Base-by-base conservation (phyloP, 164 flowering plant species). In the Aristolochia contorta region DNA sequence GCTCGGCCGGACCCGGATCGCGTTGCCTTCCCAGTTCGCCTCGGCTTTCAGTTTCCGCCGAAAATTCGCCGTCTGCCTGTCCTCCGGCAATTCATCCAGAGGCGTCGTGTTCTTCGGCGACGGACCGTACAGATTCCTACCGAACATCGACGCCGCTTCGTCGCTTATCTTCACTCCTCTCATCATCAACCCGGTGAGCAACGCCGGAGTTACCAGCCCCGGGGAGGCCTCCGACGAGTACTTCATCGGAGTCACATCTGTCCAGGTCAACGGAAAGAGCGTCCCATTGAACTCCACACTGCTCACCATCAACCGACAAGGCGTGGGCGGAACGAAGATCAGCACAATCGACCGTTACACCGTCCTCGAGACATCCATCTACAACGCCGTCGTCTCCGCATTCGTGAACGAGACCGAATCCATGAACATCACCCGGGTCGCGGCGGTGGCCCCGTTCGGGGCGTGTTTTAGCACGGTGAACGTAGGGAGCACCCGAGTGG, bases 101-200 rank as follows among this genome's bases (percentile, higher is more conserved):
- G 79, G 79, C n/a, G 76, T 74, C 20, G 25, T 75, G 0, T 69
- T 77, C 51, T 64, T 80, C 5, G 84, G 84, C 0, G 66, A 66
- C 33, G 78, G 68, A 0, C 76, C 80, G 0, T 75, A 77, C 58
- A 62, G 45, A 2, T 41, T 80, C 32, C 73, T 59, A 0, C 81
- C 79, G 0, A 27, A 54, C 16, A 59, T 65, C 3, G 72, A 72
- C 32, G 56, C 66, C 15, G 62, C 73, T 19, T 49, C 59, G 0
- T 16, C 23, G 0, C 75, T 80, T 12, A 59, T 27, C 18, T 74
- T 61, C 67, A 78, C 82, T 1, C 79, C 78, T 2, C 70, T 77
- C 16, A 32, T 70, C 23, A 53, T 33, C 58, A 70, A 66, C 52
- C 73, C 68, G 0, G 71, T 66, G 1, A 69, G 71, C 51, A 72